A percentile compares a stretch with the other conserved stretches of the same genome.
These are phyloP conservation scores for Chrysosporium keratinophilum DNA, from an alignment of 2,329 filamentous ascomycete species.

Conservation along the genomic window DNA sequence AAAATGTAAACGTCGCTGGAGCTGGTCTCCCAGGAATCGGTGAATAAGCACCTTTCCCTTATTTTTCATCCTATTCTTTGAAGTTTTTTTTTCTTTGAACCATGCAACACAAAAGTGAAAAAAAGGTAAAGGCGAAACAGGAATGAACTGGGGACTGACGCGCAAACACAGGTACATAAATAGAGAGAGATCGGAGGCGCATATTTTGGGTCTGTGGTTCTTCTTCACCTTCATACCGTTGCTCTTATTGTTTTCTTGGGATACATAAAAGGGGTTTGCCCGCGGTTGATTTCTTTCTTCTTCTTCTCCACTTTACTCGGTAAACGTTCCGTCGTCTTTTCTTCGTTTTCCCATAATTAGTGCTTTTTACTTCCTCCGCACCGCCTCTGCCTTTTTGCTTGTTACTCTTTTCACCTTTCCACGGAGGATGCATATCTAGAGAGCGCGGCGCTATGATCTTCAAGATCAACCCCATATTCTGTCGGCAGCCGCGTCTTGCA, in stretches of 20 bases:
- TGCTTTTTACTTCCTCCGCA: neutral
- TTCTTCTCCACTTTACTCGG: neutral
- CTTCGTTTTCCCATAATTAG: neutral
- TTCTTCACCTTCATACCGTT: conserved; percentile 3
- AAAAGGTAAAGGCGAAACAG: conserved; percentile 1
- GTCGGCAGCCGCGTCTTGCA: neutral
- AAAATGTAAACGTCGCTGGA: conserved; percentile 40
- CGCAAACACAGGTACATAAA: conserved; percentile 1
- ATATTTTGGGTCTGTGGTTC: conserved; percentile 9
- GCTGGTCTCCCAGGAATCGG: conserved; percentile 40
- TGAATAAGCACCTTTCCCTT: conserved; percentile 23
- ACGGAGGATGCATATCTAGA: conserved; percentile 1
- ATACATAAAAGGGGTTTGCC: conserved; percentile 3
- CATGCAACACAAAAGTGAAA: neutral
- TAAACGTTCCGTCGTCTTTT: neutral
- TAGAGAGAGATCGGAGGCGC: neutral
- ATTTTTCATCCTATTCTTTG: neutral
- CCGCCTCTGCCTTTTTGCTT: neutral
- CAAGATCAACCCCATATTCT: neutral
- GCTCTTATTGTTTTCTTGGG: conserved; percentile 16
- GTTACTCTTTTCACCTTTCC: neutral
- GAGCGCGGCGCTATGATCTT: neutral
- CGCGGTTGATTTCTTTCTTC: neutral
- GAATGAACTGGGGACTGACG: neutral
- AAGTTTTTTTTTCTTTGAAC: neutral